A percentile compares a stretch with the other conserved stretches of the same genome.
phyloP scores from a whole-genome alignment of 2,329 filamentous ascomycete genomes.

The Monilinia fructigena region DNA sequence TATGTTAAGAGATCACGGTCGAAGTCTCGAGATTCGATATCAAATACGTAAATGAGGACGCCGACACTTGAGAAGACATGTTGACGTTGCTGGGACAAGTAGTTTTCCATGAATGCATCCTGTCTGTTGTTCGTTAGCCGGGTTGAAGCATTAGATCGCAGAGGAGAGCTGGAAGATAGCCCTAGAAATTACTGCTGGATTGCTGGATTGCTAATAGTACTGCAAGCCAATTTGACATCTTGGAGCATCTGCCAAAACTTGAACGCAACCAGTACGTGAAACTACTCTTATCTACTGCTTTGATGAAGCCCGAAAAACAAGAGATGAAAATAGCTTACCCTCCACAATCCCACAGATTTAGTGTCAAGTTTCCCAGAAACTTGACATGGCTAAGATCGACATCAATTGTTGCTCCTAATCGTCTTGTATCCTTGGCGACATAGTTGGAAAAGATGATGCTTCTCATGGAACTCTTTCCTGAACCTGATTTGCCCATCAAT shows the following conservation, averaged over 20 bases:
- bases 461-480: slow-evolving; percentile 97
- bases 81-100: slow-evolving; percentile 89
- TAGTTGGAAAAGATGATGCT: slow-evolving; percentile 99
- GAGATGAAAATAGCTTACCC: slow-evolving; percentile 53
- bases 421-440: slow-evolving; percentile 89
- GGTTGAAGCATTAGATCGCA: background rate
- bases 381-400: slow-evolving; percentile 98
- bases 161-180: background rate
- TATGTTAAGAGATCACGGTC: slow-evolving; percentile 92
- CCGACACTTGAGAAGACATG: slow-evolving; percentile 97
- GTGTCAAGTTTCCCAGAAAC: slow-evolving; percentile 94
- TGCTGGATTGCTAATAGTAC: background rate
- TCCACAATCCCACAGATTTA: slow-evolving; percentile 98
- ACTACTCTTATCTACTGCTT: slow-evolving; percentile 7
- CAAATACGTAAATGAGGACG: slow-evolving; percentile 98
- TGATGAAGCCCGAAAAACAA: slow-evolving; percentile 3
- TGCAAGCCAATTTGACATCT: background rate
- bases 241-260: slow-evolving; percentile 7
- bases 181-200: background rate
- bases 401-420: slow-evolving; percentile 93
- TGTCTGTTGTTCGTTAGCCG: slow-evolving; percentile 56
- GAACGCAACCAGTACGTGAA: background rate
- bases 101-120: slow-evolving; percentile 98
- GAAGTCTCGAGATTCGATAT: slow-evolving; percentile 94
- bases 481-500: slow-evolving; percentile 93